Percentiles rank a stretch among this genome's conserved stretches.
Evolutionary conservation across 2,329 filamentous ascomycete species (phyloP).

Genomic region (Botryosphaeria dothidea): DNA sequence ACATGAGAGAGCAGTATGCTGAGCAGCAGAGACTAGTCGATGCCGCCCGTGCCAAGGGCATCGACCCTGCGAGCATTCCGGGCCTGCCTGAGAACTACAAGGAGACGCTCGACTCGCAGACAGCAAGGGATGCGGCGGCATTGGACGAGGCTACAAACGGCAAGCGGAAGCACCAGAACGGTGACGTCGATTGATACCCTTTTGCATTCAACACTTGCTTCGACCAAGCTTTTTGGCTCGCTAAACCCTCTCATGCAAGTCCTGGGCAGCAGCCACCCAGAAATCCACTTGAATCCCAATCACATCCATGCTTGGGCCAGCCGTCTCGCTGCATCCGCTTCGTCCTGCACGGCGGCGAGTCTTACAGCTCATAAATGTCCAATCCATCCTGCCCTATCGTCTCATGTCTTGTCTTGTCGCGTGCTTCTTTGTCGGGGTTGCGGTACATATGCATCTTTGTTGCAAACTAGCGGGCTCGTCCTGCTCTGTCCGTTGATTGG

Average conservation of each 20-base stretch:
- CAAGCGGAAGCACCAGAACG: conserved; percentile 5
- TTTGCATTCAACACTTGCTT: background rate
- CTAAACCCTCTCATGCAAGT: background rate
- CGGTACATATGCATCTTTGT: background rate
- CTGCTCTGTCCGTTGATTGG: background rate
- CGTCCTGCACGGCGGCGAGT: background rate
- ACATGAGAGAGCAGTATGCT: conserved; percentile 44
- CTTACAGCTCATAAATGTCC: background rate
- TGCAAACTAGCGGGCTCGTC: background rate
- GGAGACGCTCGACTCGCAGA: conserved; percentile 16
- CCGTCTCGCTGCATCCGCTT: background rate
- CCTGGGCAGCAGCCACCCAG: background rate
- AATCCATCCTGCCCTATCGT: background rate
- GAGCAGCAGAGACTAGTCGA: conserved; percentile 37
- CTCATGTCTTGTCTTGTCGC: background rate
- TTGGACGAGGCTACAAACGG: conserved; percentile 3
- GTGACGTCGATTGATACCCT: background rate
- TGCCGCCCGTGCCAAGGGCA: background rate
- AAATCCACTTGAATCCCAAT: background rate
- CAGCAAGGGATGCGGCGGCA: conserved; percentile 10
- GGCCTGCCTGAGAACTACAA: conserved; percentile 16
- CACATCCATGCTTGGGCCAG: background rate
- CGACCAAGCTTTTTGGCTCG: background rate
- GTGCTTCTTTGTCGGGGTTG: background rate
- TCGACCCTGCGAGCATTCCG: conserved; percentile 8